phyloP scores from a whole-genome alignment of 768 basidiomycete species.

The Dictyophora rubrovolvata region DNA sequence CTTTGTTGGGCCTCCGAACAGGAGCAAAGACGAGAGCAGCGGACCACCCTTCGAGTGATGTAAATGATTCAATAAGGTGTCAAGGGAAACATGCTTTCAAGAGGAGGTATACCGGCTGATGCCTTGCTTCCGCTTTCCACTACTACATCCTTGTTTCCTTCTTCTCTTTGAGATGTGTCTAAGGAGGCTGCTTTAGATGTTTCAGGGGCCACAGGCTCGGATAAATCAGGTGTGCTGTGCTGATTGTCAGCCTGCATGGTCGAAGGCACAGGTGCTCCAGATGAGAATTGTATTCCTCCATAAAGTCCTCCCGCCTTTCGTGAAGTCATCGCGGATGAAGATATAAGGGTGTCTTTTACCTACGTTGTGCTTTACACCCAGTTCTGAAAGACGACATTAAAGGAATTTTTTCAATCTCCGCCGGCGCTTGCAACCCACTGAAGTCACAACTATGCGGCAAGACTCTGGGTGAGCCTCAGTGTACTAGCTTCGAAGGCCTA shows the following conservation, averaged over 20 bases:
- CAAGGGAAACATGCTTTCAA: conserved; percentile 31
- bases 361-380: too few relatives aligned
- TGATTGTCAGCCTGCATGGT: conserved; percentile 30
- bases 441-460: too few relatives aligned
- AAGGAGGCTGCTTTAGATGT: conserved; percentile 15
- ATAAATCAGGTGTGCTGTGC: conserved; percentile 17
- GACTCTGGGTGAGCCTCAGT: too few relatives aligned
- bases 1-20: conserved; percentile 39
- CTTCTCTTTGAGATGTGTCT: conserved; percentile 16
- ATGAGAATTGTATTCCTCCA: conserved; percentile 79
- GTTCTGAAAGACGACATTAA: too few relatives aligned
- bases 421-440: too few relatives aligned
- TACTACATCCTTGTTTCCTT: conserved; percentile 22
- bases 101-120: conserved; percentile 44
- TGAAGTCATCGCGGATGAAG: conserved; percentile 4
- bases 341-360: neutral
- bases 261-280: conserved; percentile 44
- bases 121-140: conserved; percentile 28
- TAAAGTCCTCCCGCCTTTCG: conserved; percentile 75
- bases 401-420: too few relatives aligned
- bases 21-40: conserved; percentile 85
- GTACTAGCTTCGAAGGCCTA: too few relatives aligned
- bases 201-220: conserved; percentile 10
- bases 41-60: conserved; percentile 61
- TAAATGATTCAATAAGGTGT: conserved; percentile 44